Evolutionary conservation across 805 yeast species (phyloP).

Genomic region (Starmerella geochares): DNA sequence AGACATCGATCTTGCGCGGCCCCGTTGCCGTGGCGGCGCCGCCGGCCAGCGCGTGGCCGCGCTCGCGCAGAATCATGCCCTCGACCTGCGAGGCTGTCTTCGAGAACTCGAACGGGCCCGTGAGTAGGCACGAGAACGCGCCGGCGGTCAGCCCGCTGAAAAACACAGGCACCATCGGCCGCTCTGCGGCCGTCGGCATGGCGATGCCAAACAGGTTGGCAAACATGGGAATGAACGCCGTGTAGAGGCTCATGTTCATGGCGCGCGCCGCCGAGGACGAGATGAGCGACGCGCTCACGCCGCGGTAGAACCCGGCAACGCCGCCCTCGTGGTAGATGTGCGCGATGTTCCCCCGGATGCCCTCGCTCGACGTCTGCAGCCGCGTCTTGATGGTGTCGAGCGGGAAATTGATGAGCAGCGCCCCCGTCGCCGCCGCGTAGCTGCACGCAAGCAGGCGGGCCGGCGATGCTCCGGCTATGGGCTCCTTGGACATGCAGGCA

Average conservation of each 20-base stretch:
- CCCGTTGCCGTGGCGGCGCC: neutral
- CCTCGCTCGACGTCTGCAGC: slow-evolving; percentile 61
- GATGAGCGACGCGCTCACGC: slow-evolving; percentile 62
- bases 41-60: slow-evolving; percentile 17
- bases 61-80: slow-evolving; percentile 32
- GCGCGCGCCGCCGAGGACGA: slow-evolving; percentile 38
- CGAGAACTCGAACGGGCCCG: slow-evolving; percentile 79
- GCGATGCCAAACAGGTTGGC: slow-evolving; percentile 16
- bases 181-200: slow-evolving; percentile 16
- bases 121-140: slow-evolving; percentile 39
- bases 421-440: slow-evolving; percentile 24
- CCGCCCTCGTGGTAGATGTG: slow-evolving; percentile 56
- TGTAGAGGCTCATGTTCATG: slow-evolving; percentile 25
- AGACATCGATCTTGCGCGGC: slow-evolving; percentile 29
- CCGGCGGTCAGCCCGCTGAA: slow-evolving; percentile 61
- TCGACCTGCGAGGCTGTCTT: slow-evolving; percentile 70
- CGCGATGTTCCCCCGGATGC: slow-evolving; percentile 47
- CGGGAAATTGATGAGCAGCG: slow-evolving; percentile 58
- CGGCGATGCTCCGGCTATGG: slow-evolving; percentile 9
- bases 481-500: neutral
- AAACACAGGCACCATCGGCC: slow-evolving; percentile 25
- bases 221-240: slow-evolving; percentile 19
- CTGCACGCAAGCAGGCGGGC: slow-evolving; percentile 20
- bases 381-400: slow-evolving; percentile 79
- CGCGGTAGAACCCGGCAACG: slow-evolving; percentile 58